Evolutionary conservation across 192 early-diverging fungal genomes (phyloP).

Genomic region (Backusella sp.): DNA sequence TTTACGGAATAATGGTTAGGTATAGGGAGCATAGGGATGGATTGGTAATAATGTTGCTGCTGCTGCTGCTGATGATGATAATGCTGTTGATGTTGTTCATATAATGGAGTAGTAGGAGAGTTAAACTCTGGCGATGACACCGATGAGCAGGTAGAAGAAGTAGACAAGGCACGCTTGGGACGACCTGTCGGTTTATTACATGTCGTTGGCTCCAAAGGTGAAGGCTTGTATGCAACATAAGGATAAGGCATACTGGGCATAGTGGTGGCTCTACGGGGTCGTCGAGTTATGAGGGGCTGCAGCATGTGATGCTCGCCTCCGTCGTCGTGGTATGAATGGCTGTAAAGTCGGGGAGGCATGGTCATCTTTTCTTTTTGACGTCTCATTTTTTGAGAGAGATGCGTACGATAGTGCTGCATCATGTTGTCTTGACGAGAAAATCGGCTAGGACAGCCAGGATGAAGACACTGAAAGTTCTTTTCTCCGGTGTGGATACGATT

Average conservation of each 20-base stretch:
- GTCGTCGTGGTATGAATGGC: constrained; percentile 18
- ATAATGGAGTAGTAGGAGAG: not conserved
- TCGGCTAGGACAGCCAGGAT: constrained; percentile 66
- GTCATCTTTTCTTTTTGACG: constrained; percentile 30
- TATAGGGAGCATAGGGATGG: not conserved
- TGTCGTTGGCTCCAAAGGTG: not conserved
- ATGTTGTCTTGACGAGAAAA: constrained; percentile 86
- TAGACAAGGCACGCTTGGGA: constrained; percentile 2
- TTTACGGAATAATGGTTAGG: not conserved
- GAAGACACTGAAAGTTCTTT: constrained; percentile 70
- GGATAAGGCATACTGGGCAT: constrained; percentile 19
- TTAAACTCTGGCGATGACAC: not conserved
- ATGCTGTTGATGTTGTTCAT: not conserved
- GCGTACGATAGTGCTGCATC: constrained; percentile 86
- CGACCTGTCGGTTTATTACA: not conserved
- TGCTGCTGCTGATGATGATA: not conserved
- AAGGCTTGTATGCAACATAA: constrained; percentile 3
- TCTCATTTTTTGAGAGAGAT: constrained; percentile 66
- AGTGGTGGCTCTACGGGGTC: constrained; percentile 19
- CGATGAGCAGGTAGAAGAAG: constrained; percentile 12
- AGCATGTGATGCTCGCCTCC: constrained; percentile 12
- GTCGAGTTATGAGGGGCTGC: constrained; percentile 9
- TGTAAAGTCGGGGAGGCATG: constrained; percentile 10
- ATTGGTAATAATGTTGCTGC: not conserved
- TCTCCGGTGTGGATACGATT: constrained; percentile 81